Evolutionary conservation across 2,329 filamentous ascomycete species (phyloP).

Genomic region (Lachnellula suecica): DNA sequence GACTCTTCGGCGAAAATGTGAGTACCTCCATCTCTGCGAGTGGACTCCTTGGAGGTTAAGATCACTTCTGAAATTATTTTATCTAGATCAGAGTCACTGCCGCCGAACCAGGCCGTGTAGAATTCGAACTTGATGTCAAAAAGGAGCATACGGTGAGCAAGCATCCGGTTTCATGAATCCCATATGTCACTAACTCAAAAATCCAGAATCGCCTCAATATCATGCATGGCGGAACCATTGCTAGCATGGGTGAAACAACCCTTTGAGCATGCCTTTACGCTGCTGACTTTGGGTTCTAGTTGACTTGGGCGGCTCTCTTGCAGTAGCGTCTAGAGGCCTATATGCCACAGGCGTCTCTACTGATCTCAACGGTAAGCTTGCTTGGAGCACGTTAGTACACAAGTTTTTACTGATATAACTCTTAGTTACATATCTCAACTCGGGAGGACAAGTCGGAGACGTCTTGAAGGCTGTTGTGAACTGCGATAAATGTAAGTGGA

Average conservation of each 20-base stretch:
- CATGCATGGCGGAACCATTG: conserved; percentile 76
- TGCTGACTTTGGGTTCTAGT: conserved; percentile 37
- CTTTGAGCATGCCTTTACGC: neutral
- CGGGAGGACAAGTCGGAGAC: conserved; percentile 57
- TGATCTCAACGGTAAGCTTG: conserved; percentile 55
- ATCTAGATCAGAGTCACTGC: conserved; percentile 64
- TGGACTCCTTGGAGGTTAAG: no score
- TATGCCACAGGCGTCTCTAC: conserved; percentile 65
- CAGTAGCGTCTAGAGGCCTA: conserved; percentile 62
- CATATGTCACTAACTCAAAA: neutral
- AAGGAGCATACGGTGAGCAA: conserved; percentile 69
- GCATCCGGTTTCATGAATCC: neutral
- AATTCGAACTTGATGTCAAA: conserved; percentile 74
- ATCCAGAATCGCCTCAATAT: conserved; percentile 71
- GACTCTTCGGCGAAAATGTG: conserved; percentile 36
- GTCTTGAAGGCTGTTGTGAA: conserved; percentile 54
- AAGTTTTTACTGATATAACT: neutral
- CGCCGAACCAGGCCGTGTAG: conserved; percentile 65
- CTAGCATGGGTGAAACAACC: conserved; percentile 53
- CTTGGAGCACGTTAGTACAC: neutral
- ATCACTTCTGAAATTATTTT: neutral
- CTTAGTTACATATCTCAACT: conserved; percentile 61
- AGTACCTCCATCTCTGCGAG: conserved; percentile 1
- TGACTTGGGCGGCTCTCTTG: conserved; percentile 63
- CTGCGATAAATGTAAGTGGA: conserved; percentile 57